These are phyloP conservation scores for Skeletonema marinoi DNA, from an alignment of 108 stramenopile species.

Conservation along the genomic window DNA sequence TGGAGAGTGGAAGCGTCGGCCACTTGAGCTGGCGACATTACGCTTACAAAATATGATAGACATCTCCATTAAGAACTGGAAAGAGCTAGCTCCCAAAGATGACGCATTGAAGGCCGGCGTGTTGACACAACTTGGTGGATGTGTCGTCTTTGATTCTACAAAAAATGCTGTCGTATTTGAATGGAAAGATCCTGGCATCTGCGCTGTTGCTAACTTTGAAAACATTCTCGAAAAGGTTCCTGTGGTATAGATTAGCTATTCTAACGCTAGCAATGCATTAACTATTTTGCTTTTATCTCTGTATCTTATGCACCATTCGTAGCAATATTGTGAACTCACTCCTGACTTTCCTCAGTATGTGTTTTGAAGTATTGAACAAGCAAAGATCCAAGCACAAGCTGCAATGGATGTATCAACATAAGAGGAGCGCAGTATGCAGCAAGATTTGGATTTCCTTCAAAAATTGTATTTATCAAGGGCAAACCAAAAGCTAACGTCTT, in stretches of 20 bases:
- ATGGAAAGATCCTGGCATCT: constrained; percentile 89
- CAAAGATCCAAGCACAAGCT: constrained; percentile 83
- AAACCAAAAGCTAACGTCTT: constrained; percentile 94
- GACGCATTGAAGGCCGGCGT: constrained; percentile 74
- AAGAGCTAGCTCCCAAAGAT: constrained; percentile 74
- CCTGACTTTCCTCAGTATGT: constrained; percentile 12
- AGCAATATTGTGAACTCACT: background rate
- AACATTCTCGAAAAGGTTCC: constrained; percentile 64
- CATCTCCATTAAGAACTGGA: constrained; percentile 84
- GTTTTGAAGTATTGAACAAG: constrained; percentile 44
- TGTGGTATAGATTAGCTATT: background rate
- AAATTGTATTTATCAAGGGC: constrained; percentile 88
- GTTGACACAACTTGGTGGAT: constrained; percentile 87
- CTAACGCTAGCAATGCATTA: background rate
- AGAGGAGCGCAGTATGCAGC: constrained; percentile 88
- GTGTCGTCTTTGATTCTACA: constrained; percentile 56
- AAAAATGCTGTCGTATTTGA: constrained; percentile 55
- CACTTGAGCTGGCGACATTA: constrained; percentile 88
- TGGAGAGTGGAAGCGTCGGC: constrained; percentile 85
- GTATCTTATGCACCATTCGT: background rate
- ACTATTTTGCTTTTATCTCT: background rate
- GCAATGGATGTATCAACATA: constrained; percentile 91
- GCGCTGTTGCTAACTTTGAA: constrained; percentile 89
- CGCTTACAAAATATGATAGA: constrained; percentile 90
- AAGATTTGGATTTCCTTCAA: constrained; percentile 82